Evolutionary conservation across 371 early-diverging fungal genomes (phyloP).

Genomic region (Mortierella sp.): DNA sequence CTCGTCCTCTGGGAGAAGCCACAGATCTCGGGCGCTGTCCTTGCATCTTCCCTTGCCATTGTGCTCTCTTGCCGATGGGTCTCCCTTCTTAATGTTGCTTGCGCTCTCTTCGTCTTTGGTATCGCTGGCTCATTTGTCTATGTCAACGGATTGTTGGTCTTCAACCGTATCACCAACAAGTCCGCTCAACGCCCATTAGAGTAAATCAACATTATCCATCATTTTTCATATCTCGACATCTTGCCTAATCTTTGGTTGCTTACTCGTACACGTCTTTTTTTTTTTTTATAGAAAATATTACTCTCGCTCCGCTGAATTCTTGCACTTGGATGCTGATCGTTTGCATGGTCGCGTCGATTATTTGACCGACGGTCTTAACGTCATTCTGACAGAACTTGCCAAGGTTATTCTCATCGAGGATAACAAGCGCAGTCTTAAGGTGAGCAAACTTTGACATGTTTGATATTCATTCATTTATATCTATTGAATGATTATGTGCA

Average conservation of each 20-base stretch:
- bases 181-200: slow-evolving; percentile 60
- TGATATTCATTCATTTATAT: neutral
- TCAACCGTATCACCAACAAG: slow-evolving; percentile 59
- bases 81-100: slow-evolving; percentile 66
- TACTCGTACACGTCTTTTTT: neutral
- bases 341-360: slow-evolving; percentile 56
- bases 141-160: slow-evolving; percentile 64
- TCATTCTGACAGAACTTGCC: slow-evolving; percentile 61
- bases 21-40: slow-evolving; percentile 57
- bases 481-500: neutral
- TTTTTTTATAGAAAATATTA: slow-evolving; percentile 25
- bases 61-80: slow-evolving; percentile 66
- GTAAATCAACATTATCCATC: slow-evolving; percentile 23
- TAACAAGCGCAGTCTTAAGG: slow-evolving; percentile 61
- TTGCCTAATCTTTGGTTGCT: too few species aligned
- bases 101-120: slow-evolving; percentile 62
- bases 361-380: slow-evolving; percentile 61
- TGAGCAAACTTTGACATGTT: slow-evolving; percentile 2
- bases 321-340: slow-evolving; percentile 50
- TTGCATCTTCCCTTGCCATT: slow-evolving; percentile 54
- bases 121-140: slow-evolving; percentile 67
- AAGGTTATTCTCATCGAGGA: slow-evolving; percentile 67
- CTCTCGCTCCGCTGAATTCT: slow-evolving; percentile 41
- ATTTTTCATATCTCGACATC: neutral
- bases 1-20: slow-evolving; percentile 71